A percentile compares a stretch with the other conserved stretches of the same genome.
Evolutionary conservation across 345 rosid species (phyloP).

Genomic region (Populus euphratica): DNA sequence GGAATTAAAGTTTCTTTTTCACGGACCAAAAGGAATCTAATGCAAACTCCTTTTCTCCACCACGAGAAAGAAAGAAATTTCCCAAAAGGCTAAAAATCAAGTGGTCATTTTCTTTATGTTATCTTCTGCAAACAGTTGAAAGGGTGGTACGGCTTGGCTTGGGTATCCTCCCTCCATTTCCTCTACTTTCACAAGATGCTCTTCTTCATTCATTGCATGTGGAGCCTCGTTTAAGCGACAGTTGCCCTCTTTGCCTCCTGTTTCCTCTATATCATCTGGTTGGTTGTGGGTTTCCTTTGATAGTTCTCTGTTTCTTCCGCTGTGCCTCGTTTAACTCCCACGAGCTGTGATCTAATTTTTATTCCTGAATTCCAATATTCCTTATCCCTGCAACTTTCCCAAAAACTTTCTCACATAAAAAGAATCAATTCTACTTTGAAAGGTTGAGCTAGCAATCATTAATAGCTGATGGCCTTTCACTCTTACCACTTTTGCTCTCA

Average conservation of each 20-base stretch:
- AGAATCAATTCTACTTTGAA: not conserved
- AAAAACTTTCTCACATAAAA: not conserved
- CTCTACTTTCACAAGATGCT: not conserved
- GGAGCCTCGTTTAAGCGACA: not conserved
- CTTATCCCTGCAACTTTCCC: conserved; percentile 2
- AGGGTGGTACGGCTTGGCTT: not conserved
- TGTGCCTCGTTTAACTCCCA: not conserved
- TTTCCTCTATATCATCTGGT: not conserved
- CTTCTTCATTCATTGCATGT: not conserved
- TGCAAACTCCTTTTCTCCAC: conserved; percentile 26
- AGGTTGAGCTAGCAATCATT: not conserved
- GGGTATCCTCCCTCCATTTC: not conserved
- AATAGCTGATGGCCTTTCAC: not conserved
- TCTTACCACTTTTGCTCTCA: not conserved
- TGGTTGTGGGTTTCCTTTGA: not conserved
- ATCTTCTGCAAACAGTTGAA: conserved; percentile 15
- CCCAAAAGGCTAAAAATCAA: conserved; percentile 3
- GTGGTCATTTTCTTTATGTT: conserved; percentile 17
- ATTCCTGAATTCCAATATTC: conserved; percentile 14
- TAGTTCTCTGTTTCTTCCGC: not conserved
- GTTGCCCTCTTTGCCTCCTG: not conserved
- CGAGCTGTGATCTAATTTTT: not conserved
- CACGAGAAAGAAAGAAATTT: conserved; percentile 6
- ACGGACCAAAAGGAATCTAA: conserved; percentile 22
- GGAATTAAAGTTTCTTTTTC: not conserved